Evolutionary conservation across 345 rosid species (phyloP), one percentile per base, ranked within the genome.

Genomic region (Salix dunnii): DNA sequence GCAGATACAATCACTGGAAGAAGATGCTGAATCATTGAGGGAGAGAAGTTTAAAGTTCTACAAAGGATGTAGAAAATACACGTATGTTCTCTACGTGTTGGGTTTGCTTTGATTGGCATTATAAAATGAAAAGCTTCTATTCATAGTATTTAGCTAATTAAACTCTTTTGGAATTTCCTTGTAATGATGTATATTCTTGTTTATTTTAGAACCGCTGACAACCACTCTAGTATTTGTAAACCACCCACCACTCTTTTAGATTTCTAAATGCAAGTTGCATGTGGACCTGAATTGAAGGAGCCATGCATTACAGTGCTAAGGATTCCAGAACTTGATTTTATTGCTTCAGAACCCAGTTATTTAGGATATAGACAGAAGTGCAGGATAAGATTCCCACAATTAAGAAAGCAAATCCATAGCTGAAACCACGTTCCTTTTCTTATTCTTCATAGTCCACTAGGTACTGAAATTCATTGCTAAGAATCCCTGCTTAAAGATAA

Each of bases 41-140:
- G 99, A 92, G 83, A 90, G 99, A 87, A 89, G 98, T 87, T 85
- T 96, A 77, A 96, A 88, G 79, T 96, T 96, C 82, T 87, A 91
- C 81, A 96, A 96, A 89, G 99, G 99, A 74, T 92, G 97, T 77
- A 87, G 98, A 60, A 96, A 96, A 81, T 96, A 96, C 87, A 96
- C 98, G 98, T 96, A 89, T 74, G 97, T 70, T 62, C 48, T 66
- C 72, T 73, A 17, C 17, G 27, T 10, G 1, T 9, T 58, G 28
- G 1, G 9, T 55, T 55, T 55, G 25, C 62, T 55, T n/a, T n/a
- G 62, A 9, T 9, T 23, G 63, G 4, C 63, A 58, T 58, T 23
- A n/a, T 58, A 11, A 9, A 23, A 23, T 8, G 28, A 58, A 53
- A 58, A 58, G 27, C 63, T 9, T 58, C 16, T 23, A 58, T 0